phyloP scores from a whole-genome alignment of 2,329 filamentous ascomycete genomes.

The Alternaria alternata region DNA sequence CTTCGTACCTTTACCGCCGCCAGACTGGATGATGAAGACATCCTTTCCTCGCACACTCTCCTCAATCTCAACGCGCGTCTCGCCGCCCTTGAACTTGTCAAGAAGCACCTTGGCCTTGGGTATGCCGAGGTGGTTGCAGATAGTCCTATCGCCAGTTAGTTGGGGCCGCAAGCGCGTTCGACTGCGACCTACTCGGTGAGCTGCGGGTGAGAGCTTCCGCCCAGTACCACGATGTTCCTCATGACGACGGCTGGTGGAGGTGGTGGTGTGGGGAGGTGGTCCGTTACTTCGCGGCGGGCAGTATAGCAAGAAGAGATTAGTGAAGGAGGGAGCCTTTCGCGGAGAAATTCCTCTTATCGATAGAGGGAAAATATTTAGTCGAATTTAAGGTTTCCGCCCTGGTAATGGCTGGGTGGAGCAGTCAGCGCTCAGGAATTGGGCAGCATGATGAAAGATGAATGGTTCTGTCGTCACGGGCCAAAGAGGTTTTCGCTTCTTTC shows the following conservation, averaged over 20 bases:
- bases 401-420: conserved; percentile 33
- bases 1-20: conserved; percentile 70
- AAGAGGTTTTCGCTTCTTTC: conserved; percentile 37
- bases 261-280: conserved; percentile 1
- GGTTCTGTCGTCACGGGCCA: conserved; percentile 21
- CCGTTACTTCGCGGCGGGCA: conserved; percentile 17
- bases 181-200: conserved; percentile 68
- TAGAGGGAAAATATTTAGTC: conserved; percentile 11
- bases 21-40: conserved; percentile 95
- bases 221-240: conserved; percentile 91
- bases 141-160: conserved; percentile 56
- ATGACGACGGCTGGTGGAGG: conserved; percentile 69
- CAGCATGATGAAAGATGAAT: conserved; percentile 43
- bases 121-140: conserved; percentile 88
- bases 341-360: conserved; percentile 18
- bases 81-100: conserved; percentile 91
- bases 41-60: conserved; percentile 98
- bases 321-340: conserved; percentile 13
- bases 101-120: conserved; percentile 85
- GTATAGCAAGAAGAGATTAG: conserved; percentile 7
- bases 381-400: conserved; percentile 19
- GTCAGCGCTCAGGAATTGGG: conserved; percentile 36
- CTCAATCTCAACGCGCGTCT: conserved; percentile 93
- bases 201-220: conserved; percentile 89
- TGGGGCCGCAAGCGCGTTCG: background rate